Percentiles rank a stretch among this genome's conserved stretches.
Evolutionary conservation across 331 rosid genomes (phyloP).

Genomic region (Ulmus americana): DNA sequence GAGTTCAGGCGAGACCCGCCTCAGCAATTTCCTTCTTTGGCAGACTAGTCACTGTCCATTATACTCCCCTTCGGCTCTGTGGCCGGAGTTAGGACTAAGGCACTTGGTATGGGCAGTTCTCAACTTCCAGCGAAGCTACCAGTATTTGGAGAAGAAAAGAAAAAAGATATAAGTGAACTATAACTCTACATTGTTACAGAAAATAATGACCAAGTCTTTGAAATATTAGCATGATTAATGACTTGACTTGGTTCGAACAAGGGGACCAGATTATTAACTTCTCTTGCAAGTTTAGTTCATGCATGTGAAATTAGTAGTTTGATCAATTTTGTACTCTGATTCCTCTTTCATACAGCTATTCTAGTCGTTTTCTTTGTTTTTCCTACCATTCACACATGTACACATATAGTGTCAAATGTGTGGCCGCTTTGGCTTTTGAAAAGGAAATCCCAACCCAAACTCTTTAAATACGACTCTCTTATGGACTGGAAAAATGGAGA

Average conservation of each 20-base stretch:
- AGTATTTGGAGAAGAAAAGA: constrained; percentile 47
- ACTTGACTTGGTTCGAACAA: too few species aligned
- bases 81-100: constrained; percentile 56
- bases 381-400: neutral
- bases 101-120: constrained; percentile 46
- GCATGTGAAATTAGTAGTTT: too few species aligned
- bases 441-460: constrained; percentile 12
- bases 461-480: constrained; percentile 1
- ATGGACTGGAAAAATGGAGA: neutral
- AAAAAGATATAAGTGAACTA: constrained; percentile 20
- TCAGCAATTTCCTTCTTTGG: constrained; percentile 63
- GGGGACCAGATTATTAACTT: too few species aligned
- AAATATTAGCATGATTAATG: too few species aligned
- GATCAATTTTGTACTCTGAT: too few species aligned
- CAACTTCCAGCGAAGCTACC: constrained; percentile 41
- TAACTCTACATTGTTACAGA: neutral
- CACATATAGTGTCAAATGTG: neutral
- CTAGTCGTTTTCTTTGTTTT: neutral
- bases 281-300: too few species aligned
- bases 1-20: constrained; percentile 46
- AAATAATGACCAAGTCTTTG: neutral
- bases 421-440: constrained; percentile 23
- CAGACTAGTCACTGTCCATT: constrained; percentile 35
- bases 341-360: too few species aligned
- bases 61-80: constrained; percentile 39